Base-by-base conservation (phyloP, 768 basidiomycete genomes). In the Lactifluus rugatus region DNA sequence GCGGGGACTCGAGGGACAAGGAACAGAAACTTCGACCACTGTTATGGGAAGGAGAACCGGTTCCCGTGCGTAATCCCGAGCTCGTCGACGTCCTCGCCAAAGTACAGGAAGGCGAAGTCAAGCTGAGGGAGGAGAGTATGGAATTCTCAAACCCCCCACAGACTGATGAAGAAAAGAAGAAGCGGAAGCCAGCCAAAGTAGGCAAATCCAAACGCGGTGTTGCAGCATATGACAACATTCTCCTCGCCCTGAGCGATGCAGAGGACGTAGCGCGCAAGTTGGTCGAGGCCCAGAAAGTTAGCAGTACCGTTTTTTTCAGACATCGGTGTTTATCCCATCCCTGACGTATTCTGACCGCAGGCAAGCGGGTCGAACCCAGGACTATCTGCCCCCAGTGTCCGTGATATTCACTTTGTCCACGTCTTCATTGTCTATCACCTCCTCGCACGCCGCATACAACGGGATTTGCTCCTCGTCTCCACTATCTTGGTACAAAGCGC, bases 11-110 rank as follows among this genome's bases (percentile, higher is more conserved):
- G 9, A 72, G 71, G 49, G 75, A 68, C 10, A 71, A 69, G 9
- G 75, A 70, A 28, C 77, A 76, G 68, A 82, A 76, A 68, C 74
- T 95, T 56, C 73, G 73, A 51, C 72, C 77, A 51, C 71, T 93
- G 36, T 62, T 75, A 2, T 96, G 93, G 90, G 92, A 93, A 61
- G 91, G 82, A 5, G 79, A 86, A 64, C 81, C 81, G 0, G 82
- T 98, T 6, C 90, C 93, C 17, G 78, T 96, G 46, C 80, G 94
- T 54, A 93, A 87, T 66, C 91, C 92, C 0, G 93, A 98, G 70
- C 74, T 97, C 57, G 94, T 96, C 48, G 89, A 87, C 66, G 88
- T 89, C 31, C 73, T 96, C 55, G 71, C 91, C 62, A 87, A 81
- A 63, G 86, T 95, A 3, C 90, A 94, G 66, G 81, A 85, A 17